Base-by-base conservation (phyloP, 192 early-diverging fungal genomes). In the Funneliformis geosporum region DNA sequence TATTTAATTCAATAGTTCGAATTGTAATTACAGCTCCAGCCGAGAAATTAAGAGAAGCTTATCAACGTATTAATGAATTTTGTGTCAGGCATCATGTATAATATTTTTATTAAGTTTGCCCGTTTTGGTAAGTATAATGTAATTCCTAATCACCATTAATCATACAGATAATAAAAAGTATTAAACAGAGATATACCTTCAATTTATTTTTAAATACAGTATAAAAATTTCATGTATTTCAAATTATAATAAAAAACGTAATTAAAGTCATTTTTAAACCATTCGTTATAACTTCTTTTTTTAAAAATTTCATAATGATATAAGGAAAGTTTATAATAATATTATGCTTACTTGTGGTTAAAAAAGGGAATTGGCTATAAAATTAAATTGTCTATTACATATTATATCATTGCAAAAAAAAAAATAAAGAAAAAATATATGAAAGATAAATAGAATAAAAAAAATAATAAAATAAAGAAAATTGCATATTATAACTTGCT, bases 1-100 rank as follows among this genome's bases (percentile, higher is more conserved):
- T 21, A n/a, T 33, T 33, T 5, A n/a, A 2, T 69, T 72, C 12
- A 72, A 95, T 89, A 76, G 84, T 95, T 44, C 90, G 96, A 46
- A 91, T 96, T 70, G 93, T 94, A 6, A 90, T 95, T 75, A 94
- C 95, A 21, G 91, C 96, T 38, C 94, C 96, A 8, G 76, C 86
- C 8, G 94, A 94, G 60, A 89, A 90, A 75, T 86, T 97, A 14
- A 78, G 89, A 60, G 88, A 90, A 55, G 94, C 96, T 10, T 91
- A 92, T 77, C 79, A 85, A 70, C 90, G 95, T 50, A 96, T 97
- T 84, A 86, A 85, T 44, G 88, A 88, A 71, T 97, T 97, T 86
- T 96, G 94, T 82, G 84, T 81, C 60, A 89, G 91, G 46, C 93
- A 96, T 78, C 86, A 85, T 81, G 85, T 80, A 77, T 87, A 83